Evolutionary conservation across 164 flowering plant species (phyloP), one percentile per base, ranked within the genome.

Genomic region (Saururus chinensis): DNA sequence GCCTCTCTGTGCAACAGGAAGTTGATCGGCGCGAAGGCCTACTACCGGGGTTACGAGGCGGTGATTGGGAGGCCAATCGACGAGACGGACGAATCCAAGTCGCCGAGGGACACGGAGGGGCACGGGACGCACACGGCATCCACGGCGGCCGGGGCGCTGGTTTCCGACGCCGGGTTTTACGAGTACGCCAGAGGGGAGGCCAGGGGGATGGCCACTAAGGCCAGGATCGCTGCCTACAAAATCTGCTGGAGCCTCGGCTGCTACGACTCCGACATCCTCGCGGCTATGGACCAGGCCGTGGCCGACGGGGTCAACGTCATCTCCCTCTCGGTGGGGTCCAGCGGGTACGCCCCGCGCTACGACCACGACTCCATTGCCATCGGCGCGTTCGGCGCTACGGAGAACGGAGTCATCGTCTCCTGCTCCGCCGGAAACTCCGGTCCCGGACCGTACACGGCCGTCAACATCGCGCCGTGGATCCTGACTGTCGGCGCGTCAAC

Each of bases 41-140:
- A 68, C 63, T 77, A 69, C 62, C 71, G 62, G 45, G 98, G 96
- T 0, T 84, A 82, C 37, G 76, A 71, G 49, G 59, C 85, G 7
- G 40, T 56, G 10, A n/a, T 58, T 9, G 80, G 66, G 0, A 26
- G 59, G 0, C 71, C 70, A 2, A 76, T 80, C 19, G 68, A 78
- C 20, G 80, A 68, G 13, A 30, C 76, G 10, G 58, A 21, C 20
- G 89, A 87, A 24, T 77, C 79, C 4, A 73, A 56, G n/a, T 86
- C 98, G 0, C 89, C 96, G 1, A 68, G 88, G 9, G 98, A 92
- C 58, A 85, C 97, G 0, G 92, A 86, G 25, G 98, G 98, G 0
- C 98, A 92, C 53, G 98, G 97, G 1, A 82, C 97, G 0, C 96
- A 89, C 65, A 89, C 98, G 1, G 83, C 98, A 0, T 89, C 98